phyloP scores from a whole-genome alignment of 371 early-diverging fungal species.

The Mortierella sp. region DNA sequence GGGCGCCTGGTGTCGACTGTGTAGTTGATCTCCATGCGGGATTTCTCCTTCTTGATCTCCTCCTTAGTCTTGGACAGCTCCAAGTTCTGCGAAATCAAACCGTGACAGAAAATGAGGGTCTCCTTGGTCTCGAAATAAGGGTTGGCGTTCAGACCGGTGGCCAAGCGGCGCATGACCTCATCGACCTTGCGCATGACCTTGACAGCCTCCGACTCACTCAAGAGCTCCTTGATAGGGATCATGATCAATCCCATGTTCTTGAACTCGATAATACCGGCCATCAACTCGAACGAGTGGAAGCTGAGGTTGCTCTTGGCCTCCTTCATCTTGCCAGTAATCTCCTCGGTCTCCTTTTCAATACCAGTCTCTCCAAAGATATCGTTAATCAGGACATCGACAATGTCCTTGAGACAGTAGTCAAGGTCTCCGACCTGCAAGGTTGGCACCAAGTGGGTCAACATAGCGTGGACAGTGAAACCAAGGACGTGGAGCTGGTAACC shows the following conservation, averaged over 20 bases:
- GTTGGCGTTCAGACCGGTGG: conserved; percentile 86
- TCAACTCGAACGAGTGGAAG: conserved; percentile 86
- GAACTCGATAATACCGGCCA: conserved; percentile 78
- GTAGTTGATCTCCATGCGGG: conserved; percentile 73
- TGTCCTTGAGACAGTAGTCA: conserved; percentile 81
- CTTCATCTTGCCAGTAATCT: conserved; percentile 89
- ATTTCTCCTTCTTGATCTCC: conserved; percentile 63
- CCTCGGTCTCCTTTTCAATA: conserved; percentile 92
- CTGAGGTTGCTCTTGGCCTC: conserved; percentile 90
- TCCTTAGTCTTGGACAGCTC: conserved; percentile 70
- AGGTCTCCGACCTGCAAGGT: conserved; percentile 77
- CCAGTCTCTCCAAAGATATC: conserved; percentile 95
- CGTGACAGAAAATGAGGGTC: conserved; percentile 85
- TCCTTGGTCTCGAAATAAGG: conserved; percentile 74
- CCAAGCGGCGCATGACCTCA: conserved; percentile 81
- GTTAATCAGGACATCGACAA: conserved; percentile 81
- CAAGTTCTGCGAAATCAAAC: conserved; percentile 87
- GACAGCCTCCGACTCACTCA: conserved; percentile 86
- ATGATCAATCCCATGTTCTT: conserved; percentile 77
- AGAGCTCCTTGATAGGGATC: conserved; percentile 88
- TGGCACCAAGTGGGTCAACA: conserved; percentile 78
- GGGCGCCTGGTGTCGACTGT: conserved; percentile 82
- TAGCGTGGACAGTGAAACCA: conserved; percentile 88
- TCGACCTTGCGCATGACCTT: conserved; percentile 84
- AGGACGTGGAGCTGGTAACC: conserved; percentile 96